Evolutionary conservation across 225 moss, liverwort and hornwort species (phyloP).

Genomic region (Pseudoscleropodium purum): DNA sequence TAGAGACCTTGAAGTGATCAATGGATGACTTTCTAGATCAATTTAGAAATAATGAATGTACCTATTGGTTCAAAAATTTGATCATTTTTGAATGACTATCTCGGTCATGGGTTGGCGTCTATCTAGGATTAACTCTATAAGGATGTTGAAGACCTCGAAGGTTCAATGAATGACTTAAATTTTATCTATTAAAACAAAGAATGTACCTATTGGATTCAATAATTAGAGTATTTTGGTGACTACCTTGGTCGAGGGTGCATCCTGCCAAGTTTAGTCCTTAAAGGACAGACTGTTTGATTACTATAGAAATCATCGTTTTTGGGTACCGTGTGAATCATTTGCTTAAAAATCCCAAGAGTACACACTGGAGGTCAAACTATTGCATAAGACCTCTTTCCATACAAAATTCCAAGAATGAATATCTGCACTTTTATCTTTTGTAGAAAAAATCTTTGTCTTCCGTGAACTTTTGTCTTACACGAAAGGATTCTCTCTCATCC

Average conservation of each 20-base stretch:
- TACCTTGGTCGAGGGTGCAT: background rate
- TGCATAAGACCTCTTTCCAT: background rate
- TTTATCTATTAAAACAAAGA: background rate
- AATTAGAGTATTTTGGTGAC: background rate
- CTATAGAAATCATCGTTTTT: background rate
- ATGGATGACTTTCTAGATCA: background rate
- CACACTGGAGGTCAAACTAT: background rate
- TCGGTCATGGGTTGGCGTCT: rapidly evolving
- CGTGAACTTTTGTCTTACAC: background rate
- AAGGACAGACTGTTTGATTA: rapidly evolving
- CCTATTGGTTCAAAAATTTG: background rate
- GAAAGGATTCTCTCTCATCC: background rate
- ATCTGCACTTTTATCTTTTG: background rate
- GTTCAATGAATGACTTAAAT: rapidly evolving
- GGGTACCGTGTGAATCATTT: background rate
- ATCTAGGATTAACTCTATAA: background rate
- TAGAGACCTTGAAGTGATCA: rapidly evolving
- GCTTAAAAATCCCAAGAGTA: background rate
- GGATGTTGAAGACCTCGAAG: background rate
- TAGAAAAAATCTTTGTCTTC: too few relatives aligned
- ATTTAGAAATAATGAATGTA: background rate
- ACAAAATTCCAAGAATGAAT: background rate
- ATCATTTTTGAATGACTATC: background rate
- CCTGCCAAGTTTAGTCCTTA: background rate
- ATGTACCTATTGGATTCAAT: background rate